A percentile compares a stretch with the other conserved stretches of the same genome.
Evolutionary conservation across 2,329 filamentous ascomycete species (phyloP).

Genomic region (Fusarium sp.): DNA sequence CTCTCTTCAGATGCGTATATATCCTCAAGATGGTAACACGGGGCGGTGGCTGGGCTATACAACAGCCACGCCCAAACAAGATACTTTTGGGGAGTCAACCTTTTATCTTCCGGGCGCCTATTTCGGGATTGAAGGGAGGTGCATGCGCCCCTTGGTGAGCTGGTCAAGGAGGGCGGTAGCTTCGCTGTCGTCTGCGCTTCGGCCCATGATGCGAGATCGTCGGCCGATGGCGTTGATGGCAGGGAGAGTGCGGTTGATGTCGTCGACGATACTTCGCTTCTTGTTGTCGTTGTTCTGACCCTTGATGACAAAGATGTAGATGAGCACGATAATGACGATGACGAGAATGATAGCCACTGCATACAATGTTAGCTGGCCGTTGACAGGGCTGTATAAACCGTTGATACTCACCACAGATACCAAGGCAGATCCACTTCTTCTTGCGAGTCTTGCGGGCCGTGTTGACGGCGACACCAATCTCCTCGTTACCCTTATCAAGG

Average conservation of each 20-base stretch:
- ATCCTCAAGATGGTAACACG: neutral
- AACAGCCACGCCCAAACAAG: neutral
- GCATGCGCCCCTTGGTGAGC: conserved; percentile 36
- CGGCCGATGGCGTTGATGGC: conserved; percentile 39
- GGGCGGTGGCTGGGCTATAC: neutral
- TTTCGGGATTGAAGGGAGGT: conserved; percentile 42
- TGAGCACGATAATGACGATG: conserved; percentile 63
- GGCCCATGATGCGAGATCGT: conserved; percentile 28
- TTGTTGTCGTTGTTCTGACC: conserved; percentile 43
- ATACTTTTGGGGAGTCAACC: neutral
- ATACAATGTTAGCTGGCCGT: conserved; percentile 42
- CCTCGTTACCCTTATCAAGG: conserved; percentile 84
- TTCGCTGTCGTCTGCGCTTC: conserved; percentile 14
- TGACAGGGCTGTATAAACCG: neutral
- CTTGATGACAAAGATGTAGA: conserved; percentile 60
- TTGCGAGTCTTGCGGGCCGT: conserved; percentile 84
- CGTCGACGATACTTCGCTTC: conserved; percentile 48
- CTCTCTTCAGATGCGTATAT: neutral
- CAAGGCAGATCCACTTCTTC: conserved; percentile 98
- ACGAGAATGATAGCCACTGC: conserved; percentile 65
- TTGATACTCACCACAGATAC: conserved; percentile 70
- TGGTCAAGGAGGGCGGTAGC: conserved; percentile 28
- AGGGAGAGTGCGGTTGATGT: conserved; percentile 32
- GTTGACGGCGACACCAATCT: conserved; percentile 84
- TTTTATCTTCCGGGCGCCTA: conserved; percentile 1